Percentiles rank a stretch among this genome's conserved stretches.
phyloP scores from a whole-genome alignment of 208 protist genomes.

The Polymyxa betae region DNA sequence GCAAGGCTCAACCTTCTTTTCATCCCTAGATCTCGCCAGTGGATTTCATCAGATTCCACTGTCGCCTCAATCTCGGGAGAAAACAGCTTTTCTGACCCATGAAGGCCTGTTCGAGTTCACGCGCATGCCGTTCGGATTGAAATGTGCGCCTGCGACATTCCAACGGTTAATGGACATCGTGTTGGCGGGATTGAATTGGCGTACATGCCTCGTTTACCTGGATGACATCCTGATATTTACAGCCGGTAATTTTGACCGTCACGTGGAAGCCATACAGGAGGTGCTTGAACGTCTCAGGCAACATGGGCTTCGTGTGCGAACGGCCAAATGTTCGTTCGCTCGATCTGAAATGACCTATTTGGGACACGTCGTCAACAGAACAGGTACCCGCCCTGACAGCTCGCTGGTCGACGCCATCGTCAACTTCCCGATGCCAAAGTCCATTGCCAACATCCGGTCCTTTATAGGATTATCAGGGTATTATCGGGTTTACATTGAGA shows the following conservation, averaged over 20 bases:
- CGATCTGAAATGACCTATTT: neutral
- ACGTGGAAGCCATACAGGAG: neutral
- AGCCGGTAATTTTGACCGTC: neutral
- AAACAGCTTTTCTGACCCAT: too few relatives aligned
- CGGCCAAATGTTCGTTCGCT: neutral
- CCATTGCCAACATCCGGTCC: neutral
- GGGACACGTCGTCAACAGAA: neutral
- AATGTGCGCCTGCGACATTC: neutral
- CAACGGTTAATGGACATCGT: slow-evolving; percentile 10
- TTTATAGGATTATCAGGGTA: neutral
- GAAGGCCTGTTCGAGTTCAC: slow-evolving; percentile 13
- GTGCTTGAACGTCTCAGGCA: neutral
- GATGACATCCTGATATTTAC: slow-evolving; percentile 15
- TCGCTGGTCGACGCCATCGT: neutral
- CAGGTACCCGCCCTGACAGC: neutral
- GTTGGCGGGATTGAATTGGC: neutral
- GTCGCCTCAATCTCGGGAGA: too few relatives aligned
- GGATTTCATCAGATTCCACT: too few relatives aligned
- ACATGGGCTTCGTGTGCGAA: neutral
- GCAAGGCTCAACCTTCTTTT: too few relatives aligned
- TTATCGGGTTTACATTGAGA: neutral
- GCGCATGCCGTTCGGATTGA: slow-evolving; percentile 5
- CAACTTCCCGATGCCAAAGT: neutral
- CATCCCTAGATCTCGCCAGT: too few relatives aligned
- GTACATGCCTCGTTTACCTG: neutral